phyloP scores from a whole-genome alignment of 306 rosid species.

The Quercus dentata region DNA sequence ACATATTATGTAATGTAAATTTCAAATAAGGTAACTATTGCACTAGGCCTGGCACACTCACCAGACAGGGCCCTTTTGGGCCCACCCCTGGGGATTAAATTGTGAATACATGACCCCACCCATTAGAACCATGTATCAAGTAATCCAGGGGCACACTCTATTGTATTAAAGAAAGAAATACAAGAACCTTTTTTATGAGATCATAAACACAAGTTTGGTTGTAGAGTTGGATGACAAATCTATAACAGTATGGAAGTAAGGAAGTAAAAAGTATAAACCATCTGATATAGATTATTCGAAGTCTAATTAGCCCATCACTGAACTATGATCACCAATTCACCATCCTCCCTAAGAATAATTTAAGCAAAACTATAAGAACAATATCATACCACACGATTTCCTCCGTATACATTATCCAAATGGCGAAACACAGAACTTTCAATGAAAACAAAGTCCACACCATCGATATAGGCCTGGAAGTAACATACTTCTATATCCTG shows the following conservation, averaged over 20 bases:
- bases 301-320: background rate
- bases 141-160: too few species aligned
- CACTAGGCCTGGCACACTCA: background rate
- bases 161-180: background rate
- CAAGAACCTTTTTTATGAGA: background rate
- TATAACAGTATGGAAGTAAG: background rate
- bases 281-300: background rate
- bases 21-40: background rate
- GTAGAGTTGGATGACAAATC: background rate
- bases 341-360: background rate
- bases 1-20: background rate
- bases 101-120: too few species aligned
- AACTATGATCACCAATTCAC: background rate
- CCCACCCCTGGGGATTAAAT: too few species aligned
- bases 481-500: slow-evolving; percentile 81
- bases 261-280: background rate
- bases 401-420: slow-evolving; percentile 61
- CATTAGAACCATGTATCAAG: too few species aligned
- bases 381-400: slow-evolving; percentile 70
- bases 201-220: background rate
- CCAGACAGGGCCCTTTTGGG: too few species aligned
- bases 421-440: slow-evolving; percentile 56
- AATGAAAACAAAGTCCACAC: slow-evolving; percentile 85
- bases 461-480: slow-evolving; percentile 77
- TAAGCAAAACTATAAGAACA: slow-evolving; percentile 19